Base-by-base conservation (phyloP, 352 stramenopile species). In the Globisporangium rhizosaccharum region DNA sequence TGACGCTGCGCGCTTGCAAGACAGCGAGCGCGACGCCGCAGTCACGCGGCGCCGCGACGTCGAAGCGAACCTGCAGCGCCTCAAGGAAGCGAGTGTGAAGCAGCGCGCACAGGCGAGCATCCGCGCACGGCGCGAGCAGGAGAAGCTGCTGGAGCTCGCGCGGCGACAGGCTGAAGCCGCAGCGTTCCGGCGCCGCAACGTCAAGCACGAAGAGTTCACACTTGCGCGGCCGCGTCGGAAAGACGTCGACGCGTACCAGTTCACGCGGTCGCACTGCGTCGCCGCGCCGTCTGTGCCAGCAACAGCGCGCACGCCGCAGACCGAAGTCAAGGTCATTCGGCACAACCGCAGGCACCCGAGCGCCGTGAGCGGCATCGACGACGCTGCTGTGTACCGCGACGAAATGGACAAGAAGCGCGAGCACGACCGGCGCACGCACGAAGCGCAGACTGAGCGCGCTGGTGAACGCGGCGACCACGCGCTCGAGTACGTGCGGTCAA, bases 161-260 rank as follows among this genome's bases (percentile, higher is more conserved):
- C 60, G 62, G 48, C 63, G 67, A 2, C 64, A 60, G 41, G 63
- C 76, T 18, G 68, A 83, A 15, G 37, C 71, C 4, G 57, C 71
- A 51, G 53, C 37, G n/a, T 39, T 70, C 39, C 65, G 66, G 8
- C 63, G 57, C 8, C 30, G 67, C 37, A 63, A 73, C 33, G 61
- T 54, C 3, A 62, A 70, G 1, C 57, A 73, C 57, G 70, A 88
- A 51, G 72, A 84, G 50, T 61, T 87, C 42, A 67, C 71, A 37
- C 79, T 64, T 36, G 60, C 72, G 18, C 58, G 71, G 1, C 68
- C 73, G 12, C 61, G 62, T 20, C 20, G 53, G 23, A 74, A 79
- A 12, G 82, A 89, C 44, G 68, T 82, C 8, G 55, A 58, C 33
- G 65, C 73, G 44, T 91, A 88, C 45, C 70, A 73, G 42, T 82